Conservation (phyloP, 2,329 filamentous ascomycete genomes). For the Nothophaeocryptopus gaeumannii region DNA sequence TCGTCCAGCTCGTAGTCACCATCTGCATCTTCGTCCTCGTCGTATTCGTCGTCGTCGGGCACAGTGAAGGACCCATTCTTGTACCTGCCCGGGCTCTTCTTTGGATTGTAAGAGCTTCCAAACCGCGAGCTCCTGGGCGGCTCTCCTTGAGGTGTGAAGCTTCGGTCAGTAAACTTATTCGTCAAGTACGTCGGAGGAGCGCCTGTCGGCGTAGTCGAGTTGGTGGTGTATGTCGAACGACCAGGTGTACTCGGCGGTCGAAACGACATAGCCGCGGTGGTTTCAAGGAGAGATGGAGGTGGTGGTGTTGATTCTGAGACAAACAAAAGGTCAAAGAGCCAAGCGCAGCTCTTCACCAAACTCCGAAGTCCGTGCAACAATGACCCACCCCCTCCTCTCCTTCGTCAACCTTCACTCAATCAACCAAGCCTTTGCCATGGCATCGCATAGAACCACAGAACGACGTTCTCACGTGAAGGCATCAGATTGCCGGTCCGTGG, state of each 20-base stretch:
- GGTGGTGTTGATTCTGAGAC: slow-evolving; percentile 4
- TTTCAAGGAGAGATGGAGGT: neutral
- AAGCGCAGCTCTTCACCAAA: neutral
- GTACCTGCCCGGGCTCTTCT: slow-evolving; percentile 29
- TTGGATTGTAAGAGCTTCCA: slow-evolving; percentile 33
- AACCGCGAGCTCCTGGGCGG: slow-evolving; percentile 35
- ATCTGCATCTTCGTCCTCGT: slow-evolving; percentile 35
- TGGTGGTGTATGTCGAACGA: slow-evolving; percentile 25
- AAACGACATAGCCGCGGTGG: slow-evolving; percentile 18
- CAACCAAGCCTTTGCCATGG: neutral
- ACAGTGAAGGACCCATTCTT: slow-evolving; percentile 33
- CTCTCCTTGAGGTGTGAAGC: slow-evolving; percentile 36
- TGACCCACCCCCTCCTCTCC: neutral
- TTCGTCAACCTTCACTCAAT: neutral
- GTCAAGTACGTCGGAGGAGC: slow-evolving; percentile 33
- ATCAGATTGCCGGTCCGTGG: too few species aligned
- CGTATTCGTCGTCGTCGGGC: slow-evolving; percentile 33
- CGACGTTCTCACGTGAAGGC: too few species aligned
- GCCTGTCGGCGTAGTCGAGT: slow-evolving; percentile 38
- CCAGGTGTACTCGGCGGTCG: slow-evolving; percentile 29
- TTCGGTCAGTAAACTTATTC: slow-evolving; percentile 23
- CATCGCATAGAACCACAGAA: too few species aligned
- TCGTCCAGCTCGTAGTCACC: slow-evolving; percentile 37
- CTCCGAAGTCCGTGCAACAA: too few species aligned
- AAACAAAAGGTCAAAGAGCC: neutral